Evolutionary conservation across 352 stramenopile genomes (phyloP).

Genomic region (Sclerospora graminicola): DNA sequence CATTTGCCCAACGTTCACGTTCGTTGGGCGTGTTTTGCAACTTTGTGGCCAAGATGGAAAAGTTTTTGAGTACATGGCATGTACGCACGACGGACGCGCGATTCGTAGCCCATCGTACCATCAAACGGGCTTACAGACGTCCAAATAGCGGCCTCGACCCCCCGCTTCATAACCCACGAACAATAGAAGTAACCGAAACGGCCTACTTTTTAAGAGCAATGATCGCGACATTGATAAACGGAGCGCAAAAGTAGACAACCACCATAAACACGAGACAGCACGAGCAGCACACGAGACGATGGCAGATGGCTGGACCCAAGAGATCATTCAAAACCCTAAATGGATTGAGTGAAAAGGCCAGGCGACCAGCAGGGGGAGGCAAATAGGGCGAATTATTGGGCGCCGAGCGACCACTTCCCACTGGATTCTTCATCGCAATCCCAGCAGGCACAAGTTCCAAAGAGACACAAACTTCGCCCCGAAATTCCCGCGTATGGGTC

Average conservation of each 20-base stretch:
- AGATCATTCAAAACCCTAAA: constrained; percentile 86
- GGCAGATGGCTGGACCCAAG: constrained; percentile 80
- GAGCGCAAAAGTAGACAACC: constrained; percentile 77
- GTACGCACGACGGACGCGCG: too few species aligned
- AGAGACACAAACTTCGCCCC: constrained; percentile 83
- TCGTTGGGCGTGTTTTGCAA: too few species aligned
- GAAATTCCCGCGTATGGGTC: constrained; percentile 68
- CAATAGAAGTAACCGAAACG: not conserved
- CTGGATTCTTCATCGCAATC: constrained; percentile 60
- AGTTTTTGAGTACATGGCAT: too few species aligned
- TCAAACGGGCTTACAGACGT: too few species aligned
- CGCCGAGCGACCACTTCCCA: constrained; percentile 76
- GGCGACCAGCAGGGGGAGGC: constrained; percentile 77
- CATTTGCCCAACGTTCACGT: too few species aligned
- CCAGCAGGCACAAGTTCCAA: constrained; percentile 84
- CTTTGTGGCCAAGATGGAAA: too few species aligned
- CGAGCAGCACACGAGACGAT: constrained; percentile 75
- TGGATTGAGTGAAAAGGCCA: constrained; percentile 88
- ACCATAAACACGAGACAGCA: constrained; percentile 82
- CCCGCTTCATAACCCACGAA: too few species aligned
- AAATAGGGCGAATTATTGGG: constrained; percentile 91
- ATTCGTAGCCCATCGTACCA: too few species aligned
- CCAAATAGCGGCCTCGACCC: too few species aligned
- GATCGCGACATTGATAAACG: constrained; percentile 79
- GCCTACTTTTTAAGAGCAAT: constrained; percentile 44